Evolutionary conservation across 2,329 filamentous ascomycete species (phyloP), one percentile per base, ranked within the genome.

Genomic region (Tolypocladium pustulatum): DNA sequence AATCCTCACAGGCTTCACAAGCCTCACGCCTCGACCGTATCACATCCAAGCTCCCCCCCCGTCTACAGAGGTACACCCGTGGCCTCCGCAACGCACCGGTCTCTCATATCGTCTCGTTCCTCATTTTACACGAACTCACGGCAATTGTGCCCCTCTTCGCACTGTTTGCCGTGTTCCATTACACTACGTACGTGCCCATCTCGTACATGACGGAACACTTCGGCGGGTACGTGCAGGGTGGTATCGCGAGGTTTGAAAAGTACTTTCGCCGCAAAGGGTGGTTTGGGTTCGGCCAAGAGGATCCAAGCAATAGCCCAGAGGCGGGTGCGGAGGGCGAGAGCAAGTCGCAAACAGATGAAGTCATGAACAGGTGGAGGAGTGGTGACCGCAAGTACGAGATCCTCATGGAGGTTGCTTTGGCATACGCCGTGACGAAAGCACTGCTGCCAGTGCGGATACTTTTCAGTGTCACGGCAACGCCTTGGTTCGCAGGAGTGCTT

Each of bases 81-180:
- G 84, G 85, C 0, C 82, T 99, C 3, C 83, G 86, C 59, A 79
- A 82, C 58, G 91, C 91, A 0, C 94, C 94, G 0, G 73, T 91
- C 52, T 90, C 90, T 1, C 91, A 97, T 73, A 79, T 96, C 49
- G 84, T 88, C 1, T 87, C 93, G 0, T 99, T 99, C 71, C 78
- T 97, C 13, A 77, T 97, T 43, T 81, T 99, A 0, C 94, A 99
- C 76, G 94, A 99, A 73, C 71, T 97, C 52, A 97, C 94, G 0
- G 93, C 94, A 12, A 76, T 97, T 13, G 72, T 93, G 1, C 93
- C 93, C 0, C 74, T 97, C 0, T 71, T 95, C 43, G 87, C 83
- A 0, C 80, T 97, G 1, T 85, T 89, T 27, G 86, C 81, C 0
- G 70, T 84, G 1, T 96, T 99, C 72, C 90, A 97, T 74, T 91